Evolutionary conservation across 495 filamentous ascomycete species (phyloP).

Genomic region (Talaromyces wortmannii): DNA sequence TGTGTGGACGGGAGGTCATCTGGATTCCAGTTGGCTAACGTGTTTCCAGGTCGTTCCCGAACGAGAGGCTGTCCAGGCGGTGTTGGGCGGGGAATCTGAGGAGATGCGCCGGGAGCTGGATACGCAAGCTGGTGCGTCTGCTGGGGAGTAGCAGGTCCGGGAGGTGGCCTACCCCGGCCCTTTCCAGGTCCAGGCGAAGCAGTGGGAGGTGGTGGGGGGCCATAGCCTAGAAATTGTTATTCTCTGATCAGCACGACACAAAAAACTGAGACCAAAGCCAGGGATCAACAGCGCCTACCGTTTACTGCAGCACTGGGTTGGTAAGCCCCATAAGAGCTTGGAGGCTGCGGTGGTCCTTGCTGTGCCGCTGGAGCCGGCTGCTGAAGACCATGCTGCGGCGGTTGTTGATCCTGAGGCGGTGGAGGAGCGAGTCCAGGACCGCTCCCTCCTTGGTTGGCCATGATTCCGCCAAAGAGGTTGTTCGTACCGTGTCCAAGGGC

Average conservation of each 20-base stretch:
- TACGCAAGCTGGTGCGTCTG: slow-evolving; percentile 79
- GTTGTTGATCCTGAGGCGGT: slow-evolving; percentile 57
- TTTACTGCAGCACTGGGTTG: slow-evolving; percentile 60
- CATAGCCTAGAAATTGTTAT: slow-evolving; percentile 40
- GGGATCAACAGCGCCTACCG: slow-evolving; percentile 42
- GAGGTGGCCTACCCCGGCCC: slow-evolving; percentile 46
- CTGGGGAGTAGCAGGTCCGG: slow-evolving; percentile 83
- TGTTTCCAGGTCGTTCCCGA: slow-evolving; percentile 61
- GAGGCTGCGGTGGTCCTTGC: slow-evolving; percentile 56
- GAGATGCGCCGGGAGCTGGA: slow-evolving; percentile 74
- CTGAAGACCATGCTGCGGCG: slow-evolving; percentile 53
- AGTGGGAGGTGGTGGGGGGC: slow-evolving; percentile 69
- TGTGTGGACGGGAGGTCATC: slow-evolving; percentile 75
- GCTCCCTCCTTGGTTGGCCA: slow-evolving; percentile 83
- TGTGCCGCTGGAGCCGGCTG: slow-evolving; percentile 53
- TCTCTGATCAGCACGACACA: background rate
- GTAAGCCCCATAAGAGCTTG: slow-evolving; percentile 50
- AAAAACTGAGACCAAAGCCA: slow-evolving; percentile 1
- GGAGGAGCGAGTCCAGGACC: slow-evolving; percentile 85
- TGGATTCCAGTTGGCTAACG: slow-evolving; percentile 78
- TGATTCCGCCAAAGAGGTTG: slow-evolving; percentile 91
- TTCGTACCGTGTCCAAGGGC: slow-evolving; percentile 85
- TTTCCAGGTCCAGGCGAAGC: slow-evolving; percentile 83
- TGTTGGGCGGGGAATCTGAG: slow-evolving; percentile 77
- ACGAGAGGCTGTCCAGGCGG: slow-evolving; percentile 54